Conservation (phyloP, 352 stramenopile species). For the Globisporangium megalacanthum region DNA sequence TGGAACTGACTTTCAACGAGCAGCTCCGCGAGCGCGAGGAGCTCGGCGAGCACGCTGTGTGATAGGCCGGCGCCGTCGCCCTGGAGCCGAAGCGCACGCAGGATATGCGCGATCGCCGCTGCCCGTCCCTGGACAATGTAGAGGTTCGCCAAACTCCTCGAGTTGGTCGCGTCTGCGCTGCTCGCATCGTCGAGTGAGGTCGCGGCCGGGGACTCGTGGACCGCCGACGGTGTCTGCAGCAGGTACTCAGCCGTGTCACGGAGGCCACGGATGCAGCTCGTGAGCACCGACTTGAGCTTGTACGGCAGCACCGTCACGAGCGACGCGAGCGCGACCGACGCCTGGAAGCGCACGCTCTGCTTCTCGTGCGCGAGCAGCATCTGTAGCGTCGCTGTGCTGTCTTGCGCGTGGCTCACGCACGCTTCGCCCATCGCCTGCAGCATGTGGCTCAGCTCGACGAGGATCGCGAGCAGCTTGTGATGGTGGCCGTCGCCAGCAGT, state of each 20-base stretch:
- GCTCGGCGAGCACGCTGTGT: constrained; percentile 46
- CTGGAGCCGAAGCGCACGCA: constrained; percentile 42
- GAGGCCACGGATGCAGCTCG: constrained; percentile 33
- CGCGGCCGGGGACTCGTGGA: background rate
- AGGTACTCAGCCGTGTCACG: constrained; percentile 29
- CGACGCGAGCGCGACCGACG: constrained; percentile 53
- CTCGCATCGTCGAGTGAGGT: background rate
- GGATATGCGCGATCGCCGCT: constrained; percentile 57
- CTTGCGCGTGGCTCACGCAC: constrained; percentile 35
- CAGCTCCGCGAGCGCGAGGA: constrained; percentile 61
- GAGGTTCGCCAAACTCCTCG: constrained; percentile 58
- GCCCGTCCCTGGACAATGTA: constrained; percentile 76
- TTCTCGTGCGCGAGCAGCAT: constrained; percentile 56
- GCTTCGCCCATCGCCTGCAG: constrained; percentile 66
- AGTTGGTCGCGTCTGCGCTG: constrained; percentile 12
- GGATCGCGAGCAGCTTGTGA: constrained; percentile 54
- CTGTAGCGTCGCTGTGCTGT: constrained; percentile 35
- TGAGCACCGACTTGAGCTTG: constrained; percentile 43
- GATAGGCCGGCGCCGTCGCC: constrained; percentile 36
- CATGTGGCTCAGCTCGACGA: constrained; percentile 65
- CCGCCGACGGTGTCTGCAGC: constrained; percentile 20
- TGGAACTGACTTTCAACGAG: constrained; percentile 80
- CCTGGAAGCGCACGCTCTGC: constrained; percentile 70
- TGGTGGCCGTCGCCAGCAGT: constrained; percentile 34
- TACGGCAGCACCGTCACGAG: constrained; percentile 67